These are phyloP conservation scores for Coniochaeta sp. DNA, from an alignment of 2,329 filamentous ascomycete species.

Conservation along the genomic window DNA sequence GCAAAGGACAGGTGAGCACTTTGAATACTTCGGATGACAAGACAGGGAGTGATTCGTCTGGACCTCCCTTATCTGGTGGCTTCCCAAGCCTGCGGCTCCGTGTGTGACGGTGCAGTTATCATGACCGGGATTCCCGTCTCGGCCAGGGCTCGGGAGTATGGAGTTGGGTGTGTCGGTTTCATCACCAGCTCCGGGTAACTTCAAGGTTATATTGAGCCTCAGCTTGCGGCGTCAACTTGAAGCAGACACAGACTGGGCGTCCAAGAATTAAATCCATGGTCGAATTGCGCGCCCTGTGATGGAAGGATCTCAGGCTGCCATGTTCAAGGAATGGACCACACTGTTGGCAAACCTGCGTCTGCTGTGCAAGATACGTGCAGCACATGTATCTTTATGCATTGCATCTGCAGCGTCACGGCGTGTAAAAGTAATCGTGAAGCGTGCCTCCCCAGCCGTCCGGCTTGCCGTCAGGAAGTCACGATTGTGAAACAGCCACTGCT, in stretches of 20 bases:
- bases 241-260: too few species aligned
- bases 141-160: neutral
- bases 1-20: too few species aligned
- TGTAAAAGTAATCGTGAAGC: neutral
- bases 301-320: neutral
- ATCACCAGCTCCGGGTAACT: neutral
- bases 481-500: neutral
- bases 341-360: too few species aligned
- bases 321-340: too few species aligned
- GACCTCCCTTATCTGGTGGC: neutral
- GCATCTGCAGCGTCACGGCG: neutral
- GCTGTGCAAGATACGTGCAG: too few species aligned
- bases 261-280: too few species aligned
- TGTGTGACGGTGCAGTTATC: neutral
- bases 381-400: too few species aligned
- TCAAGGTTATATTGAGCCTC: neutral
- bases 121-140: neutral
- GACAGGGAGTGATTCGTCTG: constrained; percentile 8
- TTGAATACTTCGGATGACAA: constrained; percentile 5
- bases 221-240: neutral
- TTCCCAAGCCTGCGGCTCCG: neutral
- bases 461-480: neutral
- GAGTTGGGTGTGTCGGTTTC: neutral
- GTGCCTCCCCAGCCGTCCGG: neutral
- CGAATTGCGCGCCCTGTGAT: too few species aligned